Conservation (phyloP, 139 green algal species). For the Haematococcus sp. region DNA sequence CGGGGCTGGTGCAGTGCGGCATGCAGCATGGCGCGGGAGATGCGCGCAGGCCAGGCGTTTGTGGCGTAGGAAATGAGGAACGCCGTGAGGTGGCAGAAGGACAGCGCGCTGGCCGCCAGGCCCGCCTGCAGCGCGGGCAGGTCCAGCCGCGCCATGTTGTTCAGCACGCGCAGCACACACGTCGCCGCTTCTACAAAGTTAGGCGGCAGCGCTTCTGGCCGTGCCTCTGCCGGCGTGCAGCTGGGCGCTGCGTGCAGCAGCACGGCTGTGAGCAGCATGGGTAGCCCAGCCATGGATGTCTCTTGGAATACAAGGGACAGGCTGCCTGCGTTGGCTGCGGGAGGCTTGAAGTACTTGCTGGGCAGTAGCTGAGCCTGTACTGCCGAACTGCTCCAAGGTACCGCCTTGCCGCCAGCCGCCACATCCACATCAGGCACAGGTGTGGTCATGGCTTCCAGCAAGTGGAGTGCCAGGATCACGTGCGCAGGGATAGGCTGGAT, state of each 20-base stretch:
- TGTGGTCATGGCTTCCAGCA: slow-evolving; percentile 4
- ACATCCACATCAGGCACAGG: neutral
- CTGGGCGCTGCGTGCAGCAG: slow-evolving; percentile 56
- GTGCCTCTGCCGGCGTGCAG: slow-evolving; percentile 43
- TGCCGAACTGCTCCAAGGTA: neutral
- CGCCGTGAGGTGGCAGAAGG: slow-evolving; percentile 53
- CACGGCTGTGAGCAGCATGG: slow-evolving; percentile 61
- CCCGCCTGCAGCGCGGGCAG: slow-evolving; percentile 41
- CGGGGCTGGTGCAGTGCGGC: neutral
- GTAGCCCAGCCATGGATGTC: slow-evolving; percentile 52
- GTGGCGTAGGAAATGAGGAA: slow-evolving; percentile 58
- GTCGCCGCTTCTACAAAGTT: slow-evolving; percentile 54
- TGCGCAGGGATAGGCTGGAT: slow-evolving; percentile 24
- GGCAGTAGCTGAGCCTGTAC: neutral
- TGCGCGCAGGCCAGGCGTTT: slow-evolving; percentile 26
- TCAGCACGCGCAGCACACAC: slow-evolving; percentile 48
- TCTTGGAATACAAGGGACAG: slow-evolving; percentile 56
- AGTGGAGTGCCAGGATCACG: slow-evolving; percentile 12
- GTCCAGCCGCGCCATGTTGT: slow-evolving; percentile 51
- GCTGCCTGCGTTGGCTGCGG: slow-evolving; percentile 24
- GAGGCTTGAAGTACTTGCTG: neutral
- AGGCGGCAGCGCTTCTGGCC: slow-evolving; percentile 32
- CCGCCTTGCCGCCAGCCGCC: neutral
- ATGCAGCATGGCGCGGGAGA: neutral
- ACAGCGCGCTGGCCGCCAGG: slow-evolving; percentile 41